A percentile compares a stretch with the other conserved stretches of the same genome.
phyloP scores from a whole-genome alignment of 768 basidiomycete species.

The Russula brevipes region DNA sequence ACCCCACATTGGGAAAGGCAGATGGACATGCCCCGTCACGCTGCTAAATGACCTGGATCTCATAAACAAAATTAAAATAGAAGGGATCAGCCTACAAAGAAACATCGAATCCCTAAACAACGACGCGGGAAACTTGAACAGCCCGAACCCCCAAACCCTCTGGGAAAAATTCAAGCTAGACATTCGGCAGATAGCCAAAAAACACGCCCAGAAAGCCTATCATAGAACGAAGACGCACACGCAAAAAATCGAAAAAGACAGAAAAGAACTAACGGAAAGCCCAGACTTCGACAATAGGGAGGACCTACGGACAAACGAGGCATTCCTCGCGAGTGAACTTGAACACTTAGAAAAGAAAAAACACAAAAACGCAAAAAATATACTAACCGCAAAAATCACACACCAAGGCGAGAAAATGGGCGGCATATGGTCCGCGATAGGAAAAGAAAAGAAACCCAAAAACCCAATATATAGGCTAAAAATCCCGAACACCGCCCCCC shows the following conservation, averaged over 20 bases:
- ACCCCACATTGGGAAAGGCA: no score
- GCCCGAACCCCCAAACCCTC: not conserved
- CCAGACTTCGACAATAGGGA: not conserved
- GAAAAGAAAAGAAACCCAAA: not conserved
- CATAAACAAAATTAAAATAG: not conserved
- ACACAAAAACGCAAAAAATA: not conserved
- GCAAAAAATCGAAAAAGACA: not conserved
- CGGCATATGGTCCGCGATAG: not conserved
- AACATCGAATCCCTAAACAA: not conserved
- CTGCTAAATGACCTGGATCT: no score
- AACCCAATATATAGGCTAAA: not conserved
- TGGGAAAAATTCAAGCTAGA: not conserved
- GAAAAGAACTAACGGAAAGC: not conserved
- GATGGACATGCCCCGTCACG: no score
- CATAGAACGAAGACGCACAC: not conserved
- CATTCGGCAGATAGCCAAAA: not conserved
- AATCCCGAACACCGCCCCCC: not conserved
- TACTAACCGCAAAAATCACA: not conserved
- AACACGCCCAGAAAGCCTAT: not conserved
- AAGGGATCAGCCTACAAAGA: not conserved
- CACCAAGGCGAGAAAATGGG: not conserved
- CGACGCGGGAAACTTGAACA: no score
- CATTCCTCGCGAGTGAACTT: not conserved
- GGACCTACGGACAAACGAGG: not conserved
- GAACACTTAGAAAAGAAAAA: not conserved